Evolutionary conservation across 345 rosid species (phyloP).

Genomic region (Bruguiera parviflora): DNA sequence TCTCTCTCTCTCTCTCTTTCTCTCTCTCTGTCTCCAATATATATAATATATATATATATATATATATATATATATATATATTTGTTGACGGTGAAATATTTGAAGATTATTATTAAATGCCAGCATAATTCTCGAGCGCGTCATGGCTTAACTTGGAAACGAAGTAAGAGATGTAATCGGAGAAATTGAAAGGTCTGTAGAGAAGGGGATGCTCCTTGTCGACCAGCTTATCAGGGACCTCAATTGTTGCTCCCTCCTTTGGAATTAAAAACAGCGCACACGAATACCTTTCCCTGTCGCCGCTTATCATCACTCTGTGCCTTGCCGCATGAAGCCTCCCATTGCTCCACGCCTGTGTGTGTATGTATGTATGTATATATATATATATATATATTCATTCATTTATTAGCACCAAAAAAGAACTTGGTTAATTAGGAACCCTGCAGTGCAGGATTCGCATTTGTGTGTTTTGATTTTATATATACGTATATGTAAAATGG

Average conservation of each 20-base stretch:
- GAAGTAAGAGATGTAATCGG: slow-evolving; percentile 39
- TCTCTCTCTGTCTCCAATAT: too few relatives aligned
- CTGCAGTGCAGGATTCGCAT: too few relatives aligned
- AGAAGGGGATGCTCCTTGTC: slow-evolving; percentile 49
- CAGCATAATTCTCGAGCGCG: slow-evolving; percentile 43
- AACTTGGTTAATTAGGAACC: too few relatives aligned
- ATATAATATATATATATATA: too few relatives aligned
- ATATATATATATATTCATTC: background rate
- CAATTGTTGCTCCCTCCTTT: slow-evolving; percentile 30
- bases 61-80: too few relatives aligned
- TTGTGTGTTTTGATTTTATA: too few relatives aligned
- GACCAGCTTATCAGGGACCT: slow-evolving; percentile 37
- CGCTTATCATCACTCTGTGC: slow-evolving; percentile 48
- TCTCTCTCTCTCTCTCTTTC: too few relatives aligned
- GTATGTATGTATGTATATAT: background rate
- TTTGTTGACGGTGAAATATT: too few relatives aligned
- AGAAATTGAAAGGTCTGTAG: slow-evolving; percentile 40
- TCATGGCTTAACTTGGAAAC: slow-evolving; percentile 35
- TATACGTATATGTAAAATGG: background rate
- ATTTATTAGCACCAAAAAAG: background rate
- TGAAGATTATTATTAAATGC: slow-evolving; percentile 7
- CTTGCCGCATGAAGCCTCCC: slow-evolving; percentile 42
- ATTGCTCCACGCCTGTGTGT: slow-evolving; percentile 55
- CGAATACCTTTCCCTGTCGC: slow-evolving; percentile 38
- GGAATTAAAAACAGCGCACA: slow-evolving; percentile 41